Evolutionary conservation across 1,284 basidiomycete genomes (phyloP), one percentile per base, ranked within the genome.

Genomic region (Coriolopsis trogii): DNA sequence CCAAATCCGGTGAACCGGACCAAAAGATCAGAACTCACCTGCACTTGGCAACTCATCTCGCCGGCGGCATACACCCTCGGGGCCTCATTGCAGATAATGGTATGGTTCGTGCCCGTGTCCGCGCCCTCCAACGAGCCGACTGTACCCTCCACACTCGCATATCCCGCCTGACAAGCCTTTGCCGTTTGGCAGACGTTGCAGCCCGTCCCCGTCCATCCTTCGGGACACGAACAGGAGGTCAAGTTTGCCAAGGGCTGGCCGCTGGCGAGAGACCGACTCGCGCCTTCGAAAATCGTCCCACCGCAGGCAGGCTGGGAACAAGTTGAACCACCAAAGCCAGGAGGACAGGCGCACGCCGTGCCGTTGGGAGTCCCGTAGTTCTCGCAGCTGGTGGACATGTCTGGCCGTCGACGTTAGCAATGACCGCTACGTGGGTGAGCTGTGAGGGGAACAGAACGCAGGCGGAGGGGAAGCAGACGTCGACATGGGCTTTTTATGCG

Each of bases 231-330:
- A 62, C 92, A 94, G 3, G 69, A 72, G 16, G 85, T 88, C 47
- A 90, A 56, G 64, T 92, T 89, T 12, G 81, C 75, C 45, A 81
- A 78, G 4, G 73, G 70, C 0, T 76, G 62, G 3, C 65, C 63
- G 12, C 78, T 68, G 3, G 67, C 70, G 13, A 87, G 66, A 16
- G 80, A 67, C 6, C 89, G 81, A 38, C 74, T 67, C 1, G 78
- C 66, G 26, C 85, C 87, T 60, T 91, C 80, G 59, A 93, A 93
- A 42, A 94, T 80, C 45, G 79, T 86, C 0, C 91, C 91, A 2
- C 90, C 90, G 57, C 92, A 95, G 0, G 78, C 82, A 0, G 87
- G 80, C 57, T 82, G 77, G 2, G 82, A 78, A 64, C 89, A 91
- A n/a, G 78, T 79, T 26, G 80, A 55, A 8, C 87, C 88, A 16